Base-by-base conservation (phyloP, 2,329 filamentous ascomycete genomes). In the Nemania diffusa region DNA sequence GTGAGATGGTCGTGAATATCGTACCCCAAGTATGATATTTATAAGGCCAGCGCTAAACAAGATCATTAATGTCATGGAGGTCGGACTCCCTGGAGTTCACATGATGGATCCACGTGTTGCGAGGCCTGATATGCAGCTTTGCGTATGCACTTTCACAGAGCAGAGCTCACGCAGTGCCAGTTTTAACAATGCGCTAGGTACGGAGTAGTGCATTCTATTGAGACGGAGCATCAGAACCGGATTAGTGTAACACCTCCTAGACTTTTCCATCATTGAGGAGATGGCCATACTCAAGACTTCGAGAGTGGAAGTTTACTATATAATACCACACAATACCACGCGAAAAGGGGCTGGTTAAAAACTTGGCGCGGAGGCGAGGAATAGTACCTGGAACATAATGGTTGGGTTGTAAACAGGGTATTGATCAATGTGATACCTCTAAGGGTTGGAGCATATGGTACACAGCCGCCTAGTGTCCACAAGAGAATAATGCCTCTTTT, bases 301-400 rank as follows among this genome's bases (percentile, higher is more conserved):
- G 75, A n/a, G n/a, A n/a, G n/a, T n/a, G n/a, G n/a, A n/a, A n/a
- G n/a, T n/a, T n/a, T n/a, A n/a, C n/a, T n/a, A n/a, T n/a, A n/a
- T n/a, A n/a, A n/a, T n/a, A n/a, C n/a, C n/a, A n/a, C n/a, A n/a
- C n/a, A n/a, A n/a, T n/a, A n/a, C n/a, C n/a, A 17, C 34, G 34
- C 34, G 72, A 79, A 57, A 78, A 76, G 51, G 77, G 74, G 0
- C 68, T 57, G 20, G 79, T 76, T 3, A 76, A 78, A 64, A 78
- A 77, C 37, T 77, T 79, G 34, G 72, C 79, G 53, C 77, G 74
- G 75, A 79, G 77, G 74, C 77, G 51, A 75, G 76, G 57, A 70
- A 77, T 62, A 79, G 79, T 55, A 66, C 79, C 6, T 69, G 69
- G 59, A 76, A 79, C 42, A 69, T 79, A 70, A 72, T 79, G 32